Evolutionary conservation across 106 monocot genomes (phyloP).

Genomic region (Dioscorea zingiberensis): DNA sequence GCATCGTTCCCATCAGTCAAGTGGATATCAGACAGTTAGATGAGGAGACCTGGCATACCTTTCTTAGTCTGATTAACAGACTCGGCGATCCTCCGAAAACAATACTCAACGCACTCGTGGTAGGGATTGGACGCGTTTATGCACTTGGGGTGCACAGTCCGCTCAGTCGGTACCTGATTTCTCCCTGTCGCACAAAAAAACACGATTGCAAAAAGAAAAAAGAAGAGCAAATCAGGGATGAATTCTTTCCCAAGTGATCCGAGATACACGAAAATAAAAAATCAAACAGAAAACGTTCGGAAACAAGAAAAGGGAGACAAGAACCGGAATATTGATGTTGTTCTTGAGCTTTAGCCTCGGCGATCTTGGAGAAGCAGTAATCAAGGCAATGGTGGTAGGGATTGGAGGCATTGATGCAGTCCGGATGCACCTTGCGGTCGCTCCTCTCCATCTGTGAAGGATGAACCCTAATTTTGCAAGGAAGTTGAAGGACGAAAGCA

Average conservation of each 20-base stretch:
- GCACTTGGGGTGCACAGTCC: conserved; percentile 44
- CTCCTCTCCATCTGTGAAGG: background rate
- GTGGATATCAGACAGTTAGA: too few relatives aligned
- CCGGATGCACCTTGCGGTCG: conserved; percentile 36
- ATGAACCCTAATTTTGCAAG: conserved; percentile 25
- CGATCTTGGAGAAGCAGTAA: conserved; percentile 52
- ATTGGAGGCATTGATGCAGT: conserved; percentile 39
- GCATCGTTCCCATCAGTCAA: too few relatives aligned
- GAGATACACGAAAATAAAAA: background rate
- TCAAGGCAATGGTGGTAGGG: conserved; percentile 53
- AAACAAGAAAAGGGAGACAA: background rate
- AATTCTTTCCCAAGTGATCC: background rate
- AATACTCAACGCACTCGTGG: conserved; percentile 32
- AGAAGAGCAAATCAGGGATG: background rate
- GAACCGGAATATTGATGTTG: background rate
- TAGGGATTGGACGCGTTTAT: conserved; percentile 30
- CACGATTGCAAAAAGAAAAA: background rate
- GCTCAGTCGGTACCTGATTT: conserved; percentile 2
- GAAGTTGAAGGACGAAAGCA: background rate
- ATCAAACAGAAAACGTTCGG: background rate
- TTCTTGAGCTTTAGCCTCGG: conserved; percentile 13
- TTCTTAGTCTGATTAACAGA: conserved; percentile 8
- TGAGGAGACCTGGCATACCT: conserved; percentile 10
- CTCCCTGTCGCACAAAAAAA: background rate
- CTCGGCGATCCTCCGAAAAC: conserved; percentile 53